These are phyloP conservation scores for Ziziphus jujuba DNA, from an alignment of 306 rosid species.

Conservation along the genomic window DNA sequence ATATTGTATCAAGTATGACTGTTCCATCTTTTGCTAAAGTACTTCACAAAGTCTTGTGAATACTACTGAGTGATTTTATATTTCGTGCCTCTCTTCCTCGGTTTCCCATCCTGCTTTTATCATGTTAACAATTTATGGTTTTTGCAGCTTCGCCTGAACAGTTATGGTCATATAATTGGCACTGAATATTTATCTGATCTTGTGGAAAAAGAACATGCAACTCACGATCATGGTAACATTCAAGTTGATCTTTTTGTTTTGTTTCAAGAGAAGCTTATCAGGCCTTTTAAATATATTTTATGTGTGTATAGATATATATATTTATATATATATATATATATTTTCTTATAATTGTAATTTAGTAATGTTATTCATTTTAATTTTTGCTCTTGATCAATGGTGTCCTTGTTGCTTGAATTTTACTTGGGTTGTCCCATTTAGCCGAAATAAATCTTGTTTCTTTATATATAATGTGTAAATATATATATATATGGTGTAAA, in stretches of 20 bases:
- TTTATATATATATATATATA: too few relatives aligned
- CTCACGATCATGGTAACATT: constrained; percentile 66
- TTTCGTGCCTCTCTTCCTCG: neutral
- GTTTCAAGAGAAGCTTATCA: neutral
- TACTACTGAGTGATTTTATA: too few relatives aligned
- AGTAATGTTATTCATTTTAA: neutral
- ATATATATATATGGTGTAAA: too few relatives aligned
- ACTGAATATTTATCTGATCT: constrained; percentile 95
- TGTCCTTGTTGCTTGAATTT: neutral
- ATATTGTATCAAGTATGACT: too few relatives aligned
- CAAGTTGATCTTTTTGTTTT: constrained; percentile 21
- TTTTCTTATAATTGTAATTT: too few relatives aligned
- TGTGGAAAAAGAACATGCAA: constrained; percentile 75
- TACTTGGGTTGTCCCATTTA: too few relatives aligned
- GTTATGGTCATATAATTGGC: constrained; percentile 78
- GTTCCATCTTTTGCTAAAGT: too few relatives aligned
- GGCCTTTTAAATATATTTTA: neutral
- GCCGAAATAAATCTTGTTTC: too few relatives aligned
- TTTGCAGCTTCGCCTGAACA: constrained; percentile 88
- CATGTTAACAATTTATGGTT: constrained; percentile 31
- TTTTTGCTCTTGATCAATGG: neutral
- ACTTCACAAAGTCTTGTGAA: too few relatives aligned
- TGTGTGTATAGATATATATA: too few relatives aligned
- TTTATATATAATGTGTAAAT: too few relatives aligned
- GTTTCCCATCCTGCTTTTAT: neutral